Conservation (phyloP, 495 filamentous ascomycete genomes). For the Penicillium roqueforti region DNA sequence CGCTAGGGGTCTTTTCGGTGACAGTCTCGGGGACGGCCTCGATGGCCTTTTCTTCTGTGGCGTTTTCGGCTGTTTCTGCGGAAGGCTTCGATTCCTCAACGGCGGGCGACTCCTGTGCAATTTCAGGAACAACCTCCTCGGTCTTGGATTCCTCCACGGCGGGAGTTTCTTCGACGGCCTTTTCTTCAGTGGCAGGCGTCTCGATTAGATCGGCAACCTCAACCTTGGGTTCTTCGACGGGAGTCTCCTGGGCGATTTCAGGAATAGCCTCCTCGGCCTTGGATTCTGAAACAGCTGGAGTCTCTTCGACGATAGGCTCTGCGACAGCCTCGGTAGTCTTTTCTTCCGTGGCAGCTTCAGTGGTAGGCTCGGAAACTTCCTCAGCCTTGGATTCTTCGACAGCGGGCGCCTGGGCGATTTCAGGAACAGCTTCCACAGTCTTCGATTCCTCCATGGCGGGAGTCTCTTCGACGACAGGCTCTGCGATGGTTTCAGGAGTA, state of each 20-base stretch:
- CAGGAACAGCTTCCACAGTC: neutral
- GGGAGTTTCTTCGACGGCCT: too few relatives aligned
- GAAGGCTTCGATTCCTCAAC: slow-evolving; percentile 16
- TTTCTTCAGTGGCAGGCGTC: neutral
- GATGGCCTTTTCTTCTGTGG: neutral
- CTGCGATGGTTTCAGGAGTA: neutral
- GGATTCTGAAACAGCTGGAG: too few relatives aligned
- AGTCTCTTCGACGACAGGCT: too few relatives aligned
- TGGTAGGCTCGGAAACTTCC: slow-evolving; percentile 1
- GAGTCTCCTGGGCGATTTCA: neutral
- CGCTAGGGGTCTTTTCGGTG: neutral
- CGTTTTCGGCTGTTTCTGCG: neutral
- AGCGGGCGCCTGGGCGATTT: neutral
- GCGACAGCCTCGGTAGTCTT: slow-evolving; percentile 2
- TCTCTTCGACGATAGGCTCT: neutral
- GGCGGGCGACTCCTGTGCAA: neutral
- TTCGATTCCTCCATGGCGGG: too few relatives aligned
- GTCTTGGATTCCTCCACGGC: slow-evolving; percentile 10
- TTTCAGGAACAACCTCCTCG: slow-evolving; percentile 5
- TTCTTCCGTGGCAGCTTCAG: neutral
- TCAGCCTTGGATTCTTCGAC: slow-evolving; percentile 9
- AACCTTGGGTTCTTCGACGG: slow-evolving; percentile 9
- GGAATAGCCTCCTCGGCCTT: slow-evolving; percentile 5
- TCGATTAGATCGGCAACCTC: slow-evolving; percentile 10
- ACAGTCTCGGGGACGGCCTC: neutral